Base-by-base conservation (phyloP, 768 basidiomycete genomes). In the Holtermannia corniformis region DNA sequence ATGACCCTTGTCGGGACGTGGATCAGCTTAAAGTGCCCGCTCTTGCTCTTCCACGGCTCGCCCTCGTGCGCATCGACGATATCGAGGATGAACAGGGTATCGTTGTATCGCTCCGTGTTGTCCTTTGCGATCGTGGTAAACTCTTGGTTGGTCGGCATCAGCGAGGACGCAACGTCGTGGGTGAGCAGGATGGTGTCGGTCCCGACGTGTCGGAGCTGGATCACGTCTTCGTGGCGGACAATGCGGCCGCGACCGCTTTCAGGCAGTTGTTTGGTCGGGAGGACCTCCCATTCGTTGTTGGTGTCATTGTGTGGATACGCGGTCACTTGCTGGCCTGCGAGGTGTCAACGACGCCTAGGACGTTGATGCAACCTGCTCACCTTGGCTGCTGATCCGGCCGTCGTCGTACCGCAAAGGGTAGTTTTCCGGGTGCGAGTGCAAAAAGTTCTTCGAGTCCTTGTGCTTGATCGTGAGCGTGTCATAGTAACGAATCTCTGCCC, bases 121-220 rank as follows among this genome's bases (percentile, higher is more conserved):
- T 93, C 87, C 55, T 87, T 84, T 3, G 83, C 70, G 81, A 83
- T 85, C 0, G 95, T 97, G 4, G 95, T 99, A 73, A 97, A 91
- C 72, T 99, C 95, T 68, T 96, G 91, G 71, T 97, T 97, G 45
- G 95, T 99, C 14, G 95, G 84, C 85, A 89, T 92, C 46, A 91
- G 80, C 3, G 95, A 87, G 0, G 89, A 95, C 0, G 95, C 95
- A 53, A 99, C 95, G 70, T 99, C 95, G 63, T 99, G 95, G 2
- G 92, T 95, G 42, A 99, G 75, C 44, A 99, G 82, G 52, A 82
- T 73, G 1, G 82, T 81, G 57, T 92, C 77, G 10, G 92, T 93
- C 70, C 80, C 81, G 67, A 88, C 79, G 64, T 99, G 95, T 21
- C 90, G 77, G 19, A 97, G 79, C 64, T 89, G 91, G 59, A 97